Conservation (phyloP, 1,284 basidiomycete species). For the Rhodofomes roseus region DNA sequence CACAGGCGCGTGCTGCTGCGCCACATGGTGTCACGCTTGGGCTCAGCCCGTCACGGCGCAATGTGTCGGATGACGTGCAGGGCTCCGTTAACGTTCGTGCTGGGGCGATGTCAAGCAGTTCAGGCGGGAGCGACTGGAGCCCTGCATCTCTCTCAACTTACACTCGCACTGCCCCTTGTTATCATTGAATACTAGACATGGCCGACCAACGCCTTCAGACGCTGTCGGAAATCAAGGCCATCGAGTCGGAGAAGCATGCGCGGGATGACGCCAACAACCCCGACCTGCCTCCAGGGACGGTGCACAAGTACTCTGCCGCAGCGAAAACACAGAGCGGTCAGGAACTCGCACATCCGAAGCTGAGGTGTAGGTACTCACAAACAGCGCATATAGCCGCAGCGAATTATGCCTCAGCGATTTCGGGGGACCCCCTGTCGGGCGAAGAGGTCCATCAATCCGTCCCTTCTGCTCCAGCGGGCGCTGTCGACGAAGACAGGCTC, state of each 20-base stretch:
- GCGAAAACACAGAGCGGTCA: not conserved
- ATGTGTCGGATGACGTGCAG: no score
- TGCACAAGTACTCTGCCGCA: not conserved
- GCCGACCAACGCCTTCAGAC: not conserved
- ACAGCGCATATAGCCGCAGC: not conserved
- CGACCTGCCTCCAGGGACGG: not conserved
- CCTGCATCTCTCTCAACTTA: no score
- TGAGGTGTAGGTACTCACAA: not conserved
- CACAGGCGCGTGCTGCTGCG: no score
- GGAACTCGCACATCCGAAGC: not conserved
- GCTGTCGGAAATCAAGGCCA: not conserved
- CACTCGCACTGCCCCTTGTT: no score
- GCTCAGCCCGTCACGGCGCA: no score
- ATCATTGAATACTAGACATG: not conserved
- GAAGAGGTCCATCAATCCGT: not conserved
- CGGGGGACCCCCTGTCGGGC: not conserved
- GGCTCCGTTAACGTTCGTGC: no score
- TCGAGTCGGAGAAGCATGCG: not conserved
- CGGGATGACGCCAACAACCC: not conserved
- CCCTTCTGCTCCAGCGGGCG: not conserved
- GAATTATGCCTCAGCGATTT: not conserved
- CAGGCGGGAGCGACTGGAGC: no score
- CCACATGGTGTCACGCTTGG: no score
- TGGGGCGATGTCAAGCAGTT: no score
- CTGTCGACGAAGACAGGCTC: not conserved